Evolutionary conservation across 1,284 basidiomycete genomes (phyloP).

Genomic region (Sanguinoderma infundibulare): DNA sequence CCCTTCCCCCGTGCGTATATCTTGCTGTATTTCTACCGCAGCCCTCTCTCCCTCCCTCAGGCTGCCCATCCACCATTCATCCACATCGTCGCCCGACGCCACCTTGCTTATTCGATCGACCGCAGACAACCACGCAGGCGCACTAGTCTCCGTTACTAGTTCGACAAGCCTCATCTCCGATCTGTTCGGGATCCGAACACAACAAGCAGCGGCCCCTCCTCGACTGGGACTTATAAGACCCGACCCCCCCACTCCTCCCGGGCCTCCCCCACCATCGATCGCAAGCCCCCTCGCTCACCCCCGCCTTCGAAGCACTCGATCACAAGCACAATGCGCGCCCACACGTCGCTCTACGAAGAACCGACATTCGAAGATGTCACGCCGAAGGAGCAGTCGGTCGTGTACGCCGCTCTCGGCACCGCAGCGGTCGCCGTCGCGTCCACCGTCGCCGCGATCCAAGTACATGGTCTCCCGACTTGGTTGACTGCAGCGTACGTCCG

Average conservation of each 20-base stretch:
- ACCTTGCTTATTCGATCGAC: background rate
- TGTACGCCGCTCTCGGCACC: constrained; percentile 21
- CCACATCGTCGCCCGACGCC: background rate
- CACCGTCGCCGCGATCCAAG: constrained; percentile 24
- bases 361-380: constrained; percentile 24
- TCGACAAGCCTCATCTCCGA: constrained; percentile 4
- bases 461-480: constrained; percentile 20
- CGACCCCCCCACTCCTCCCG: background rate
- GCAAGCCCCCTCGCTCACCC: background rate
- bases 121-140: background rate
- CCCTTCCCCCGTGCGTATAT: background rate
- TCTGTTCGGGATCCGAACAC: constrained; percentile 4
- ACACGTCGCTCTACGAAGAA: constrained; percentile 24
- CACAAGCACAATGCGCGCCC: constrained; percentile 20
- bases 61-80: background rate
- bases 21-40: no score
- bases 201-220: constrained; percentile 8
- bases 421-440: constrained; percentile 26
- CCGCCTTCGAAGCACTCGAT: background rate
- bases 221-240: constrained; percentile 11
- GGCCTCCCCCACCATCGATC: background rate
- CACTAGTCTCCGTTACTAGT: background rate
- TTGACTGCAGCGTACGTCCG: constrained; percentile 28
- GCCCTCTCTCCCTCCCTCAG: background rate
- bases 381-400: constrained; percentile 21